Percentiles rank a stretch among this genome's conserved stretches.
Conservation (phyloP, 1,284 basidiomycete species). For the Cystobasidium slooffiae region DNA sequence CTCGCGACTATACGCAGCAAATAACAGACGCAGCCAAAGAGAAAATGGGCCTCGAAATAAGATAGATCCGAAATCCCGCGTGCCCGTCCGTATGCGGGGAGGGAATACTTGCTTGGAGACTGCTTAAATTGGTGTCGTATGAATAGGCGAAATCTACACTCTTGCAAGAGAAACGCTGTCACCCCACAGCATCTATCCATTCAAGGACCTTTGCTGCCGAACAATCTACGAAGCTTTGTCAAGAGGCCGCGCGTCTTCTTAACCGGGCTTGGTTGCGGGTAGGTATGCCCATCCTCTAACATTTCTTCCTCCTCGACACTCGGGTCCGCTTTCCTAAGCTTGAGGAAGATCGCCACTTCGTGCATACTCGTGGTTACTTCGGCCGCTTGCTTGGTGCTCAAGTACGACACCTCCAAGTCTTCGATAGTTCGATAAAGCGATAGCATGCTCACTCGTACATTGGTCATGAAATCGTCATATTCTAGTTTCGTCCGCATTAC, state of each 20-base stretch:
- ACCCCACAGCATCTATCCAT: too few species aligned
- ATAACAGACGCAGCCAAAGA: constrained; percentile 16
- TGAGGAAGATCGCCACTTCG: constrained; percentile 22
- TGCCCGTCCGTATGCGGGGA: not conserved
- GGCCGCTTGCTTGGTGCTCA: constrained; percentile 2
- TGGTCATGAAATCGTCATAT: constrained; percentile 16
- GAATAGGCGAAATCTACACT: not conserved
- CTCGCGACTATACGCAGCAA: constrained; percentile 28
- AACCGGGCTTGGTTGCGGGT: too few species aligned
- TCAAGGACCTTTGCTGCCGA: not conserved
- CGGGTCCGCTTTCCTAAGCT: not conserved
- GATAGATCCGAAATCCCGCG: not conserved
- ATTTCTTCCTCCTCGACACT: not conserved
- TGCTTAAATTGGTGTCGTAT: constrained; percentile 1
- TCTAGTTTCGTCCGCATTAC: constrained; percentile 10
- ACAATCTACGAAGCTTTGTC: not conserved
- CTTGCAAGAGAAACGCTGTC: too few species aligned
- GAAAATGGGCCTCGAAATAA: constrained; percentile 38
- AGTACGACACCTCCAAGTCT: not conserved
- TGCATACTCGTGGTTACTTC: constrained; percentile 14
- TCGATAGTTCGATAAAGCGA: constrained; percentile 8
- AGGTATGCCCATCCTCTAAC: not conserved
- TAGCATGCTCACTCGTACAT: constrained; percentile 33
- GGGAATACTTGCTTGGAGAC: too few species aligned
- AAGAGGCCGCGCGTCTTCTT: not conserved